Base-by-base conservation (phyloP, 805 yeast species). In the Yamadazyma kitorensis region DNA sequence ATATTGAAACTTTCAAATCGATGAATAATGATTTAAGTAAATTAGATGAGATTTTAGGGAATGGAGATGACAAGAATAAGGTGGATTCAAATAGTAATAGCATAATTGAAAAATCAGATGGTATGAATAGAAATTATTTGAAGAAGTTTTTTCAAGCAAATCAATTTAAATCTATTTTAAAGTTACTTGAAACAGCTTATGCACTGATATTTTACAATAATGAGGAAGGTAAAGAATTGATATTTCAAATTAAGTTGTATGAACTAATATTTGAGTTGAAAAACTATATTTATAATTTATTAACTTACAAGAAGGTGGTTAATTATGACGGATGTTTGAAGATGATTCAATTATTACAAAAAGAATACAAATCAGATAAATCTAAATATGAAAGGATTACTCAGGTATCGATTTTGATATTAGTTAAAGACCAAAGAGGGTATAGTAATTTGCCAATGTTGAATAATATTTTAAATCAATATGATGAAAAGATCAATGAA, bases 1-100 rank as follows among this genome's bases (percentile, higher is more conserved):
- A 57, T 34, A 45, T 59, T 31, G 57, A 58, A 3, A 58, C 71
- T 0, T 54, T 58, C 18, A 53, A 53, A 19, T 56, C 68, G 3
- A 61, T 65, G 33, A 46, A 51, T 12, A 29, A 45, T 1, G 72
- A 67, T 39, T 43, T 66, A 17, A 37, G 37, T 8, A 52, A 48
- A 9, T 45, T 65, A 24, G 19, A 31, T 20, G 27, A 13, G 3
- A 14, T 28, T 12, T 6, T 25, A 19, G 24, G 22, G 3, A 26
- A 24, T 6, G 12, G 14, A 29, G 37, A 39, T 13, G 20, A 24
- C n/a, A 16, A 22, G 10, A n/a, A n/a, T n/a, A n/a, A n/a, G n/a
- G n/a, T n/a, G n/a, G n/a, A n/a, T n/a, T n/a, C n/a, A n/a, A n/a
- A n/a, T n/a, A n/a, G n/a, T n/a, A n/a, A n/a, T n/a, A n/a, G n/a